Percentiles rank a stretch among this genome's conserved stretches.
Evolutionary conservation across 2,329 filamentous ascomycete genomes (phyloP).

Genomic region (Epichloe uncinata): DNA sequence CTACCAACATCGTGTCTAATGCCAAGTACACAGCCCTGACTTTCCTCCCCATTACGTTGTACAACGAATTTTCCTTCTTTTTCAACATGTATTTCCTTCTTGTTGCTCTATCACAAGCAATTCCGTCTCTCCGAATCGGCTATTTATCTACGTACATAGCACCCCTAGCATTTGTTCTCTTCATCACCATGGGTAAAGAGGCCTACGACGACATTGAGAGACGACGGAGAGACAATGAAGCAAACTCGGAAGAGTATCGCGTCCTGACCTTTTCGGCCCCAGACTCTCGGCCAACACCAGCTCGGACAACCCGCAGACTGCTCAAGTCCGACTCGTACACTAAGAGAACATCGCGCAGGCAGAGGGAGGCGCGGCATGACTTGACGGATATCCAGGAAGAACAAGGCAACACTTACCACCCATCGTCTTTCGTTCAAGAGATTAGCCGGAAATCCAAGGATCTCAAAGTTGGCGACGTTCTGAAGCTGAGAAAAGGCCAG

Average conservation of each 20-base stretch:
- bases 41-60: slow-evolving; percentile 86
- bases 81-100: slow-evolving; percentile 99
- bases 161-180: slow-evolving; percentile 79
- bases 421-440: slow-evolving; percentile 46
- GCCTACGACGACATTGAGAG: slow-evolving; percentile 86
- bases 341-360: slow-evolving; percentile 17
- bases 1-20: slow-evolving; percentile 85
- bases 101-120: slow-evolving; percentile 85
- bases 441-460: slow-evolving; percentile 72
- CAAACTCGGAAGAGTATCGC: slow-evolving; percentile 81
- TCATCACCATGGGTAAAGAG: slow-evolving; percentile 90
- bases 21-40: slow-evolving; percentile 95
- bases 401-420: slow-evolving; percentile 39
- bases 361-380: slow-evolving; percentile 18
- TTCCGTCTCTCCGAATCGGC: slow-evolving; percentile 79
- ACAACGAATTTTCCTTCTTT: slow-evolving; percentile 99
- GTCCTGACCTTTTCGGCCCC: slow-evolving; percentile 60
- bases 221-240: slow-evolving; percentile 77
- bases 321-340: slow-evolving; percentile 30
- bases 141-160: slow-evolving; percentile 92
- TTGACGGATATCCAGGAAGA: slow-evolving; percentile 59
- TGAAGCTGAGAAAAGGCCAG: slow-evolving; percentile 85
- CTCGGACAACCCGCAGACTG: slow-evolving; percentile 19
- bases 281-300: slow-evolving; percentile 23
- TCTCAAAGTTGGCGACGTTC: slow-evolving; percentile 86